phyloP scores from a whole-genome alignment of 2,329 filamentous ascomycete species.

The Fusarium keratoplasticum region DNA sequence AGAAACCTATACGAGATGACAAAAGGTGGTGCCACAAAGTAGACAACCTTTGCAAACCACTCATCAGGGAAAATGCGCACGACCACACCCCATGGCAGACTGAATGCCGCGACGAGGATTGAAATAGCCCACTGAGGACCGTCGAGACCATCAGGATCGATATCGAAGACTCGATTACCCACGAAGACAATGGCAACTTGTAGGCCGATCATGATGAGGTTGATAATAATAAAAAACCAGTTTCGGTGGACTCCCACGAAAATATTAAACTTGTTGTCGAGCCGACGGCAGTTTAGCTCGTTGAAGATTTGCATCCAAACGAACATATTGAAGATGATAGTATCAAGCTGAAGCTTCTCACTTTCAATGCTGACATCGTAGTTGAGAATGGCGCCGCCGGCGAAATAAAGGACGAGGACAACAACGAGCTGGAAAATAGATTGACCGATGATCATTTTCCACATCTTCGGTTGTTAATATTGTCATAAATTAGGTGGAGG shows the following conservation, averaged over 20 bases:
- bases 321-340: slow-evolving; percentile 74
- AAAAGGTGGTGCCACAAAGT: slow-evolving; percentile 1
- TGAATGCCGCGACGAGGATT: slow-evolving; percentile 55
- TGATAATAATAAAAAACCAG: slow-evolving; percentile 68
- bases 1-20: slow-evolving; percentile 1
- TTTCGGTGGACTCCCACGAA: slow-evolving; percentile 68
- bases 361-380: slow-evolving; percentile 58
- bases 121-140: slow-evolving; percentile 26
- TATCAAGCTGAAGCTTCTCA: slow-evolving; percentile 56
- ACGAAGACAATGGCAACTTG: slow-evolving; percentile 70
- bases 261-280: slow-evolving; percentile 73
- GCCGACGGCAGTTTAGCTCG: slow-evolving; percentile 72
- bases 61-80: slow-evolving; percentile 63
- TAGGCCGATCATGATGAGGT: slow-evolving; percentile 66
- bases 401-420: slow-evolving; percentile 67
- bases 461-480: slow-evolving; percentile 63
- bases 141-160: slow-evolving; percentile 17
- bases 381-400: slow-evolving; percentile 61
- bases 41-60: slow-evolving; percentile 10
- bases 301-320: slow-evolving; percentile 80
- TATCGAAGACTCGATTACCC: slow-evolving; percentile 46
- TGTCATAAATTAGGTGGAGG: background rate
- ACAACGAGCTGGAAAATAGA: slow-evolving; percentile 78
- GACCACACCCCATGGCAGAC: slow-evolving; percentile 61
- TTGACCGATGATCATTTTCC: slow-evolving; percentile 91